These are phyloP conservation scores for Mycena capillaripes DNA, from an alignment of 768 basidiomycete species.

Conservation along the genomic window DNA sequence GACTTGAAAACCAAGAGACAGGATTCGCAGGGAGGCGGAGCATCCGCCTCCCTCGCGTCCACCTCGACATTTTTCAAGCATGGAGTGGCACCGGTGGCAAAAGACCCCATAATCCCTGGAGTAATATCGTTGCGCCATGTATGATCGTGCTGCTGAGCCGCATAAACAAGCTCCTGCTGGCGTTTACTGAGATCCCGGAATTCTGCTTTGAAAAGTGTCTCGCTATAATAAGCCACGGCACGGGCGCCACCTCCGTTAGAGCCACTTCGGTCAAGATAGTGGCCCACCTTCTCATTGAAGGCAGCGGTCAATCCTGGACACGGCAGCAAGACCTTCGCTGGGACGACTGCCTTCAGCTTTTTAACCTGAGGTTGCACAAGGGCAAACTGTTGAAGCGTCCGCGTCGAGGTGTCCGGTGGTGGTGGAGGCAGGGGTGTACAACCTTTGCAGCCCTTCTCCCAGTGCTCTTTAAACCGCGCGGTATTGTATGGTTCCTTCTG, in stretches of 20 bases:
- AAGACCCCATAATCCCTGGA: constrained; percentile 2
- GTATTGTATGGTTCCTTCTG: constrained; percentile 33
- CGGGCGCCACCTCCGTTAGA: constrained; percentile 2
- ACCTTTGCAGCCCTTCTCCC: background rate
- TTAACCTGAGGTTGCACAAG: background rate
- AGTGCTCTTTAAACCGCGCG: constrained; percentile 28
- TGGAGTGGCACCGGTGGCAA: background rate
- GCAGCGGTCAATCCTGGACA: constrained; percentile 7
- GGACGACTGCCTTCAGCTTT: background rate
- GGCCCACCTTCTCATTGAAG: background rate
- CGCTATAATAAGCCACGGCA: background rate
- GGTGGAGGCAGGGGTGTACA: background rate
- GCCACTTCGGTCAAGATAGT: background rate
- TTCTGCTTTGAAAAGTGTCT: background rate
- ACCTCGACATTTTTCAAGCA: constrained; percentile 2
- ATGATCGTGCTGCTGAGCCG: constrained; percentile 1
- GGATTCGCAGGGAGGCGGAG: background rate
- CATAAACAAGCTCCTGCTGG: background rate
- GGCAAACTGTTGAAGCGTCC: background rate
- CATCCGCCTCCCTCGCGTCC: background rate
- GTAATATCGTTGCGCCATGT: constrained; percentile 6
- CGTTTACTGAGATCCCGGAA: background rate
- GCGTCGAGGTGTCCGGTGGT: background rate
- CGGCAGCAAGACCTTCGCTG: background rate
- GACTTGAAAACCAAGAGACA: background rate